Base-by-base conservation (phyloP, 164 flowering plant genomes). In the Piper betle region DNA sequence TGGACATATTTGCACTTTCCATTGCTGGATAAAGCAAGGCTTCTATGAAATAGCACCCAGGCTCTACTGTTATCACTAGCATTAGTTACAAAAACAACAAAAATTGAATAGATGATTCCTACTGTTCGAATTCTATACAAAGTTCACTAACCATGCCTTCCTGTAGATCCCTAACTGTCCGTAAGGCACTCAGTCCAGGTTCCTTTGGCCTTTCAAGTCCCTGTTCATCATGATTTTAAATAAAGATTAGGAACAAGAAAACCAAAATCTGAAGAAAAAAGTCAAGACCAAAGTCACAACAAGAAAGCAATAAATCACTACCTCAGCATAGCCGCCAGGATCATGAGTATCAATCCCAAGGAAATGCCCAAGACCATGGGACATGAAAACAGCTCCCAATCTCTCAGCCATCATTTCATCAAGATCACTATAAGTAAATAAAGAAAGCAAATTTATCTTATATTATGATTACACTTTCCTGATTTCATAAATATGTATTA, bases 311-410 rank as follows among this genome's bases (percentile, higher is more conserved):
- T 40, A 1, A 65, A 43, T 12, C 37, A 39, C 1, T n/a, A 87
- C 97, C 94, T 81, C 66, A 52, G 70, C 68, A 76, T 84, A 91
- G 70, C 98, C 98, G 7, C 96, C 98, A 37, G 96, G 91, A 79
- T 91, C 98, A 78, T 91, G 98, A 55, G 98, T 88, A 69, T 91
- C 98, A 62, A 91, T 72, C 25, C 96, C 98, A 64, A 91, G 69
- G 66, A 91, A 80, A 75, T 91, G 98, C 19, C 96, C 98, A 59
- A 88, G 80, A 60, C 98, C 98, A 72, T 91, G 98, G 41, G 98
- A 91, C 96, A 91, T 87, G 75, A 91, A 88, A 63, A 88, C 79
- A 76, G 95, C 90, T 61, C 98, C 98, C 75, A 91, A 58, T 58
- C 95, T 71, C 68, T 80, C 83, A 40, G 46, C 69, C 88, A 85